These are phyloP conservation scores for Craterostigma plantagineum DNA, from an alignment of 257 asterid species.

Conservation along the genomic window DNA sequence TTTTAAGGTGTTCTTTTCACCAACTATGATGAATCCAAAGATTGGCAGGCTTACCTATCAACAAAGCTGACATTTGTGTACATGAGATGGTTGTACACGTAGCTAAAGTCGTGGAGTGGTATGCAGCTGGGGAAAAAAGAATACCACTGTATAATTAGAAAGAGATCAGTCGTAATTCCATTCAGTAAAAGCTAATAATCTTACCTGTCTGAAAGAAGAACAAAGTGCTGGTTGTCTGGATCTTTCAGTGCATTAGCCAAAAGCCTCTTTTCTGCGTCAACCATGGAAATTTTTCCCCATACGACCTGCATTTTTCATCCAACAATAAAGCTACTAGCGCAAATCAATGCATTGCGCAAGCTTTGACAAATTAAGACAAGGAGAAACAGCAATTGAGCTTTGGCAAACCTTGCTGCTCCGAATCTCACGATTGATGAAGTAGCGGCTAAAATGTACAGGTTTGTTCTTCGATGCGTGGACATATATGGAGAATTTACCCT, in stretches of 20 bases:
- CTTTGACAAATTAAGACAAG: neutral
- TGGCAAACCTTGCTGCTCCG: conserved; percentile 73
- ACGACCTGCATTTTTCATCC: conserved; percentile 49
- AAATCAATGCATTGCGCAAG: neutral
- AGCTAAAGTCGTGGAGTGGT: conserved; percentile 74
- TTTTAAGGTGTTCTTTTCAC: too few relatives aligned
- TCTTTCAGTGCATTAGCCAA: conserved; percentile 72
- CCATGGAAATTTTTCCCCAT: conserved; percentile 98
- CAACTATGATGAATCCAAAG: too few relatives aligned
- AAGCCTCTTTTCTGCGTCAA: conserved; percentile 95
- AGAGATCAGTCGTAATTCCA: conserved; percentile 6
- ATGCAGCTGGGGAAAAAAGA: conserved; percentile 58
- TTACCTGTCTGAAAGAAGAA: conserved; percentile 95
- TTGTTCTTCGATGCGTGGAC: conserved; percentile 90
- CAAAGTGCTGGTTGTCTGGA: conserved; percentile 74
- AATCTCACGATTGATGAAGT: conserved; percentile 75
- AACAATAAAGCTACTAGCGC: neutral
- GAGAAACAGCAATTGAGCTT: neutral
- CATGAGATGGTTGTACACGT: conserved; percentile 91
- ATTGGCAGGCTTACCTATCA: too few relatives aligned
- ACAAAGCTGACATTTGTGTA: conserved; percentile 78
- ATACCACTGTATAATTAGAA: conserved; percentile 4
- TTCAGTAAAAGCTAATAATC: conserved; percentile 7
- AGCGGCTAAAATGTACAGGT: conserved; percentile 96
- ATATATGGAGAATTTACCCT: conserved; percentile 85